phyloP scores from a whole-genome alignment of 1,284 basidiomycete species.

The Cystobasidium slooffiae region DNA sequence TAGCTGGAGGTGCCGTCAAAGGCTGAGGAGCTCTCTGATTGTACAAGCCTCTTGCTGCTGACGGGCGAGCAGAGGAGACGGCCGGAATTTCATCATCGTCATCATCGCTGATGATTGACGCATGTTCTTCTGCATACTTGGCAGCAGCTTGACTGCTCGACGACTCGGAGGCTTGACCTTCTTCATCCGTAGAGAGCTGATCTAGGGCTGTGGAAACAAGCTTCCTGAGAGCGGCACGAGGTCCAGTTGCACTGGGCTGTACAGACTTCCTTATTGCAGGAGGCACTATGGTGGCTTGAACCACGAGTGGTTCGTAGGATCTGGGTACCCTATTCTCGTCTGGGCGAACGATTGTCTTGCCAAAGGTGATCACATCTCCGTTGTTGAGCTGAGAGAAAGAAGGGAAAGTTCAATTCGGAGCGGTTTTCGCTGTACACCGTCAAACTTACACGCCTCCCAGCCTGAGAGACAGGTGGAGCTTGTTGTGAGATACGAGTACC shows the following conservation, averaged over 20 bases:
- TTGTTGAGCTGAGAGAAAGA: conserved; percentile 20
- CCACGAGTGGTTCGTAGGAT: conserved; percentile 4
- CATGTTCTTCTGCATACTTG: not conserved
- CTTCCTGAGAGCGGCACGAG: not conserved
- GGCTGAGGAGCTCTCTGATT: too few species aligned
- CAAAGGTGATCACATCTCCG: conserved; percentile 17
- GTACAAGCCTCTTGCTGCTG: too few species aligned
- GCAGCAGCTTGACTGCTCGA: not conserved
- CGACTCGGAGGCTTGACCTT: not conserved
- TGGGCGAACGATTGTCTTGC: conserved; percentile 26
- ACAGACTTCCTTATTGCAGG: too few species aligned
- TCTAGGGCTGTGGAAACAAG: not conserved
- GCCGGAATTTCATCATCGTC: too few species aligned
- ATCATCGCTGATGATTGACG: too few species aligned
- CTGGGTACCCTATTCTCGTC: not conserved
- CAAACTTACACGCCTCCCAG: not conserved
- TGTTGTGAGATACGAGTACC: conserved; percentile 16
- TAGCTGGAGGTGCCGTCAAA: not conserved
- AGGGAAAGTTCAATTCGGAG: not conserved
- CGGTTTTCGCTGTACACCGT: not conserved
- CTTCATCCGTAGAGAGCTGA: conserved; percentile 22
- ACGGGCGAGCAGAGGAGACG: too few species aligned
- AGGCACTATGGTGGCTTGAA: not conserved
- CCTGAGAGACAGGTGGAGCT: too few species aligned
- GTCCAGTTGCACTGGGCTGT: not conserved